Conservation (phyloP, 31 red algal species). For the Endocladia muricata region DNA sequence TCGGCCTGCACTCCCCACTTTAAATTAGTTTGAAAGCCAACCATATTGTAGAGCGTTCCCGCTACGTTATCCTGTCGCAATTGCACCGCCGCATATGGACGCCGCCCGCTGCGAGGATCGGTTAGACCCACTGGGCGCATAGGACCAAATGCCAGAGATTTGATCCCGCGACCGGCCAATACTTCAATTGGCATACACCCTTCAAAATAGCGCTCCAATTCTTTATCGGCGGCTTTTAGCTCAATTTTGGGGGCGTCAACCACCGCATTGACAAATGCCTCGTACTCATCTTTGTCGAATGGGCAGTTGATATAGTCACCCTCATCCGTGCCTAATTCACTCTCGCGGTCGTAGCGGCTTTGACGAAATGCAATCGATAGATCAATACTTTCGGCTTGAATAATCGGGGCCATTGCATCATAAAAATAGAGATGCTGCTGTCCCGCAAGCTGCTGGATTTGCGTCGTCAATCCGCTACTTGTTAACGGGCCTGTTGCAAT, state of each 20-base stretch:
- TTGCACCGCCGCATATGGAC: background rate
- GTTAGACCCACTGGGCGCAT: background rate
- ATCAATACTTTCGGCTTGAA: background rate
- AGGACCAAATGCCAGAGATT: background rate
- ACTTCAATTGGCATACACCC: conserved; percentile 3
- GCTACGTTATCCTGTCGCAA: background rate
- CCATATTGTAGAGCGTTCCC: background rate
- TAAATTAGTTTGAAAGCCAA: conserved; percentile 1
- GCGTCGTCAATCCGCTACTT: background rate
- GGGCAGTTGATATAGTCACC: conserved; percentile 3
- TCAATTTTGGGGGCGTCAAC: background rate
- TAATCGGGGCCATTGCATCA: background rate
- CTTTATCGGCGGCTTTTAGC: background rate
- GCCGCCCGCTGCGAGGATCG: background rate
- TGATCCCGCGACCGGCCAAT: background rate
- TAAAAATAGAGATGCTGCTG: background rate
- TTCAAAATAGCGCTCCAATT: background rate
- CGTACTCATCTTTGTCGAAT: background rate
- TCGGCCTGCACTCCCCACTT: background rate
- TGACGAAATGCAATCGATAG: background rate
- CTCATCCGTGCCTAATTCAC: too few relatives aligned
- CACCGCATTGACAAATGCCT: background rate
- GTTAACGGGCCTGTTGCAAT: background rate
- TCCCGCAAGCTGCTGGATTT: background rate
- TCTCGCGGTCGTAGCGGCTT: background rate